phyloP scores from a whole-genome alignment of 257 asterid species.

The Craterostigma plantagineum region DNA sequence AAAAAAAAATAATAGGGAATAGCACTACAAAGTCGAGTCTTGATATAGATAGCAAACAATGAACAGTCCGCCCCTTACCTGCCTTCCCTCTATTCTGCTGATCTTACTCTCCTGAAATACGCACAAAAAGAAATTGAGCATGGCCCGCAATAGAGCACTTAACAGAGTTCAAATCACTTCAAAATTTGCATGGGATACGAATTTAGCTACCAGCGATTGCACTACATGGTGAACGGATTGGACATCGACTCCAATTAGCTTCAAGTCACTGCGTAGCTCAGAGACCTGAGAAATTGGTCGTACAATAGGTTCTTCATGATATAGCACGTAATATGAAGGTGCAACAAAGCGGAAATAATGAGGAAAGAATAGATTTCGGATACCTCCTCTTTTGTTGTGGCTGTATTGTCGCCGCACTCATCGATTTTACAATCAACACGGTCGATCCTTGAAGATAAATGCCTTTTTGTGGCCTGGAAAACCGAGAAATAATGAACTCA shows the following conservation, averaged over 20 bases:
- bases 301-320: no score
- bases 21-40: neutral
- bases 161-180: neutral
- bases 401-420: constrained; percentile 38
- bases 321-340: neutral
- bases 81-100: constrained; percentile 64
- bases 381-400: constrained; percentile 59
- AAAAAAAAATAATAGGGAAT: neutral
- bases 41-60: neutral
- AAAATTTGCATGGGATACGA: constrained; percentile 8
- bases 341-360: neutral
- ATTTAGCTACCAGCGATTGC: constrained; percentile 76
- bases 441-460: constrained; percentile 53
- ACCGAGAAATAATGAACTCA: no score
- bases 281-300: constrained; percentile 26
- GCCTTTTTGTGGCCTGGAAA: constrained; percentile 54
- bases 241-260: constrained; percentile 32
- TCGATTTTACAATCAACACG: constrained; percentile 57
- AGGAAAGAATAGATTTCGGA: neutral
- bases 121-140: constrained; percentile 11
- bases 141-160: constrained; percentile 6
- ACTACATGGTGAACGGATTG: constrained; percentile 57
- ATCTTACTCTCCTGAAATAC: constrained; percentile 59
- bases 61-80: constrained; percentile 24
- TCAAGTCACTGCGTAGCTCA: constrained; percentile 46